A percentile compares a stretch with the other conserved stretches of the same genome.
Conservation (phyloP, 306 rosid genomes). For the Senna siamea region DNA sequence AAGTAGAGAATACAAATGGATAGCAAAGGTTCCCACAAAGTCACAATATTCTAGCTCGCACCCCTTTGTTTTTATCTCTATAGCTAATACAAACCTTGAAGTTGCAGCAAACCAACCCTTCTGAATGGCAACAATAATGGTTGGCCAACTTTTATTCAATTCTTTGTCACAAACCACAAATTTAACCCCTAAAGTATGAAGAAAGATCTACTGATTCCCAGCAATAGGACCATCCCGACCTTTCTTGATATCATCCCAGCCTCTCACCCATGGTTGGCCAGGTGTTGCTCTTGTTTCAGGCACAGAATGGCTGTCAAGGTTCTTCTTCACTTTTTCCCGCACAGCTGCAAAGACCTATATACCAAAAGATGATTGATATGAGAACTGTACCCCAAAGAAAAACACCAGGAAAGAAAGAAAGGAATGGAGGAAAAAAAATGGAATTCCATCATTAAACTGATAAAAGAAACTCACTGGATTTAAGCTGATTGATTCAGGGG, state of each 20-base stretch:
- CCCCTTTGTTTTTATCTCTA: constrained; percentile 8
- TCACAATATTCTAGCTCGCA: constrained; percentile 17
- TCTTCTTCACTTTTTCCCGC: constrained; percentile 54
- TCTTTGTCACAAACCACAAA: constrained; percentile 30
- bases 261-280: constrained; percentile 91
- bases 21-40: constrained; percentile 11
- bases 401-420: background rate
- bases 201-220: constrained; percentile 72
- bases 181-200: background rate
- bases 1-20: no score
- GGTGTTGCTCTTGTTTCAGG: constrained; percentile 79
- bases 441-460: constrained; percentile 29
- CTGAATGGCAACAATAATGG: constrained; percentile 22
- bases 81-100: no score
- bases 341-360: constrained; percentile 78
- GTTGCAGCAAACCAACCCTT: no score
- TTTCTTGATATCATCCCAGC: constrained; percentile 90
- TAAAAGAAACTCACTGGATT: constrained; percentile 70
- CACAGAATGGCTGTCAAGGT: constrained; percentile 67
- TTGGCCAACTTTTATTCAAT: constrained; percentile 27
- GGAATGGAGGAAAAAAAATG: background rate
- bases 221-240: constrained; percentile 61
- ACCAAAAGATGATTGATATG: constrained; percentile 32
- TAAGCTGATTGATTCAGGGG: constrained; percentile 61
- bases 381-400: constrained; percentile 23